A percentile compares a stretch with the other conserved stretches of the same genome.
phyloP scores from a whole-genome alignment of 2,329 filamentous ascomycete species.

The Hymenoscyphus repandus region DNA sequence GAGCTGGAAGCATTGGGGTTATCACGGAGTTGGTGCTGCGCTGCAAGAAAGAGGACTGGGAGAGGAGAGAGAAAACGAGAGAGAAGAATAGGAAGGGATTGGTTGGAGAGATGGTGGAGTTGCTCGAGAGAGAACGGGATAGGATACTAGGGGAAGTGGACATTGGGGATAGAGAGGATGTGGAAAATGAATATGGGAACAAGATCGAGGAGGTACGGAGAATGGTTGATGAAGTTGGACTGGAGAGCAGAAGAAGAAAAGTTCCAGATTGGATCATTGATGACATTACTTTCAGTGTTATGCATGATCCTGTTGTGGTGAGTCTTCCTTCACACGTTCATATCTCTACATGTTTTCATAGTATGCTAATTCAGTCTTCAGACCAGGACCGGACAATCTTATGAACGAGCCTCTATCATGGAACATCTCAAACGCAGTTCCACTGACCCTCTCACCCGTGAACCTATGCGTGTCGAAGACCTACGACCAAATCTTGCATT shows the following conservation, averaged over 20 bases:
- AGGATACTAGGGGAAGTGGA: constrained; percentile 42
- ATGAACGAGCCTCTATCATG: constrained; percentile 79
- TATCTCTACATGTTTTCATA: not conserved
- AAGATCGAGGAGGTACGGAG: constrained; percentile 42
- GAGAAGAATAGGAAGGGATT: constrained; percentile 51
- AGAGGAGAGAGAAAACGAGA: constrained; percentile 61
- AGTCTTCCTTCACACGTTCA: constrained; percentile 13
- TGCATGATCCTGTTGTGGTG: constrained; percentile 59
- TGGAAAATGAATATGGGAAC: constrained; percentile 38
- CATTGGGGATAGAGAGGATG: constrained; percentile 35
- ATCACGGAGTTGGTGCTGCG: constrained; percentile 70
- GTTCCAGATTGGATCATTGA: constrained; percentile 70
- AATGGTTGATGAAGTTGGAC: constrained; percentile 49
- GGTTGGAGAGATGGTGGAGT: constrained; percentile 52
- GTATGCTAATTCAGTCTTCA: constrained; percentile 23
- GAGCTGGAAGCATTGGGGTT: constrained; percentile 67
- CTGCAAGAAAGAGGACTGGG: constrained; percentile 85
- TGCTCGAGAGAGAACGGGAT: constrained; percentile 43
- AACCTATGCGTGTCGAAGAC: constrained; percentile 63
- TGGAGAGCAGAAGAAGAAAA: constrained; percentile 40
- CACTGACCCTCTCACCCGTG: constrained; percentile 79
- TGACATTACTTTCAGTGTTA: constrained; percentile 68
- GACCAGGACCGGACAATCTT: constrained; percentile 85
- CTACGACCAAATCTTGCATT: constrained; percentile 77
- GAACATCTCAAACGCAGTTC: constrained; percentile 74